phyloP scores from a whole-genome alignment of 345 rosid genomes.

The Conringia planisiliqua region DNA sequence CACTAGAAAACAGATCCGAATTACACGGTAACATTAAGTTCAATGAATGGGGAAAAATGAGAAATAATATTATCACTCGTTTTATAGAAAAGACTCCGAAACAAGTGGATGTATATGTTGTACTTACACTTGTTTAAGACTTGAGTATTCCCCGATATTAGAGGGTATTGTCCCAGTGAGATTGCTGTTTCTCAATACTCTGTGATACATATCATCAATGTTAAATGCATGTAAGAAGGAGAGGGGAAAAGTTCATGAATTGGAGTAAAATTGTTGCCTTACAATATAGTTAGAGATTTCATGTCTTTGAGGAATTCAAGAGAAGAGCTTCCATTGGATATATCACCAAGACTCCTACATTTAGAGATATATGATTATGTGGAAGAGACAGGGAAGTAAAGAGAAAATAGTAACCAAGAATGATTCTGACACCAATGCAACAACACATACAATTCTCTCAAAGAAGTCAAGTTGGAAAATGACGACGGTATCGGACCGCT shows the following conservation, averaged over 20 bases:
- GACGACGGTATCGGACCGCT: constrained; percentile 61
- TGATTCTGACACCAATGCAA: neutral
- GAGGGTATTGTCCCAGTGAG: constrained; percentile 57
- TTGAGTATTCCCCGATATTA: constrained; percentile 44
- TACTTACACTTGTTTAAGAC: constrained; percentile 55
- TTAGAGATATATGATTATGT: neutral
- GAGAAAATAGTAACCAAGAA: neutral
- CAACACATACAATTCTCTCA: constrained; percentile 55
- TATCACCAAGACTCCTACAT: constrained; percentile 58
- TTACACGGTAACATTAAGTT: neutral
- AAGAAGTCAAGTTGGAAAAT: constrained; percentile 43
- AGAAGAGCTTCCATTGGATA: constrained; percentile 50
- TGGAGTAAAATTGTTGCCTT: too few relatives aligned
- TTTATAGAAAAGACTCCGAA: neutral
- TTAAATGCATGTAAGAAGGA: neutral
- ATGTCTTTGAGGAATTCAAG: constrained; percentile 45
- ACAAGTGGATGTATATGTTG: neutral
- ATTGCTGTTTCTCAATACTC: constrained; percentile 52
- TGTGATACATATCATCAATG: constrained; percentile 10
- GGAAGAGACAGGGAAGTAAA: neutral
- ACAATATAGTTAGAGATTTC: constrained; percentile 47
- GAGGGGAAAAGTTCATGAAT: neutral
- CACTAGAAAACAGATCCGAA: constrained; percentile 18
- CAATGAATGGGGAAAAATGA: neutral
- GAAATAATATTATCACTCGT: neutral